These are phyloP conservation scores for Emergomyces orientalis DNA, from an alignment of 2,329 filamentous ascomycete species.

Conservation along the genomic window DNA sequence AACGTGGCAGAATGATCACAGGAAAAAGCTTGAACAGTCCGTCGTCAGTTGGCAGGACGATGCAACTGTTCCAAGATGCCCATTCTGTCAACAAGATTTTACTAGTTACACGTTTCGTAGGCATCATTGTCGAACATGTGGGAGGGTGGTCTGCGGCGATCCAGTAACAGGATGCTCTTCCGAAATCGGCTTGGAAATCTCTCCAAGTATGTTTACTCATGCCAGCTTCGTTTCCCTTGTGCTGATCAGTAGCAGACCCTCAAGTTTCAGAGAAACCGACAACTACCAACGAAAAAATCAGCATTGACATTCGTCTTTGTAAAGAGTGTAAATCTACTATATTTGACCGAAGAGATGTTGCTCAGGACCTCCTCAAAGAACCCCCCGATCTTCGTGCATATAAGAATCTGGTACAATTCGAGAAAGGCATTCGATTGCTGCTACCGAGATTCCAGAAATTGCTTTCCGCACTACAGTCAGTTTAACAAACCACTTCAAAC, in stretches of 20 bases:
- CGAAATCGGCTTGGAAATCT: slow-evolving; percentile 72
- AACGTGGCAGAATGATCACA: slow-evolving; percentile 60
- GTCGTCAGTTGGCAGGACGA: slow-evolving; percentile 96
- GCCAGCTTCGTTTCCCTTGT: not conserved
- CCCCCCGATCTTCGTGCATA: slow-evolving; percentile 72
- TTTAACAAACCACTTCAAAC: slow-evolving; percentile 7
- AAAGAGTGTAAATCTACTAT: slow-evolving; percentile 69
- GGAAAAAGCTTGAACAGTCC: slow-evolving; percentile 78
- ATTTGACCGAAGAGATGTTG: slow-evolving; percentile 69
- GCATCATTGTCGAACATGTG: slow-evolving; percentile 91
- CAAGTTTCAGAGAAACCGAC: slow-evolving; percentile 18
- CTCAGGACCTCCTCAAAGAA: slow-evolving; percentile 56
- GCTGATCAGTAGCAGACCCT: not conserved
- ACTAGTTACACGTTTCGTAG: slow-evolving; percentile 83
- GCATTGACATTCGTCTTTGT: slow-evolving; percentile 82
- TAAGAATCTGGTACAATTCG: slow-evolving; percentile 75
- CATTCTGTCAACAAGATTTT: slow-evolving; percentile 94
- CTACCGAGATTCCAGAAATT: slow-evolving; percentile 77
- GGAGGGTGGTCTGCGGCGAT: slow-evolving; percentile 86
- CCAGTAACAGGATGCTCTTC: slow-evolving; percentile 72
- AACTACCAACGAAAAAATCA: slow-evolving; percentile 45
- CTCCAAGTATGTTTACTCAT: slow-evolving; percentile 46
- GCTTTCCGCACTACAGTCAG: slow-evolving; percentile 58
- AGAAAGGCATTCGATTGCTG: slow-evolving; percentile 72
- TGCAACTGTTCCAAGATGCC: slow-evolving; percentile 65